Evolutionary conservation across 2,329 filamentous ascomycete genomes (phyloP).

Genomic region (Cryphonectria naterciae): DNA sequence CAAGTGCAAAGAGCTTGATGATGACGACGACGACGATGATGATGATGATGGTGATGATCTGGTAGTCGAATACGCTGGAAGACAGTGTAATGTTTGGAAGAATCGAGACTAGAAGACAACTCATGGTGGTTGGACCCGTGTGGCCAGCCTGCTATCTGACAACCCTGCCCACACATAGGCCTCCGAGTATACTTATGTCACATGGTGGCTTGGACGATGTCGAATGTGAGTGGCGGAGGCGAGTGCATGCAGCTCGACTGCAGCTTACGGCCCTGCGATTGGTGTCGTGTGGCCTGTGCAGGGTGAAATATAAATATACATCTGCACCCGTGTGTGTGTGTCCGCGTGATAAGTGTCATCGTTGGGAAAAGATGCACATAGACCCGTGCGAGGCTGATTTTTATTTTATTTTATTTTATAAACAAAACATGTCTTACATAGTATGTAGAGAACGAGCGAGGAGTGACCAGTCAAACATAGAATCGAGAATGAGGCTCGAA

Average conservation of each 20-base stretch:
- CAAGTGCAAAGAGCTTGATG: too few relatives aligned
- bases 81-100: background rate
- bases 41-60: background rate
- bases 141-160: background rate
- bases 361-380: background rate
- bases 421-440: background rate
- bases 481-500: background rate
- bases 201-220: background rate
- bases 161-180: background rate
- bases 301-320: background rate
- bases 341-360: background rate
- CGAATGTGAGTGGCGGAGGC: background rate
- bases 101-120: too few relatives aligned
- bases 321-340: background rate
- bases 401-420: too few relatives aligned
- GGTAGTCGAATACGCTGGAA: background rate
- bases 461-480: background rate
- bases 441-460: background rate
- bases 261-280: background rate
- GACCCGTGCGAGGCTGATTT: too few relatives aligned
- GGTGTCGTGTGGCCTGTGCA: background rate
- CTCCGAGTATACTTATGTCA: background rate
- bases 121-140: too few relatives aligned
- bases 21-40: too few relatives aligned
- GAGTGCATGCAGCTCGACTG: background rate